Evolutionary conservation across 306 rosid species (phyloP), one percentile per base, ranked within the genome.

Genomic region (Astragalus glycyphyllos): DNA sequence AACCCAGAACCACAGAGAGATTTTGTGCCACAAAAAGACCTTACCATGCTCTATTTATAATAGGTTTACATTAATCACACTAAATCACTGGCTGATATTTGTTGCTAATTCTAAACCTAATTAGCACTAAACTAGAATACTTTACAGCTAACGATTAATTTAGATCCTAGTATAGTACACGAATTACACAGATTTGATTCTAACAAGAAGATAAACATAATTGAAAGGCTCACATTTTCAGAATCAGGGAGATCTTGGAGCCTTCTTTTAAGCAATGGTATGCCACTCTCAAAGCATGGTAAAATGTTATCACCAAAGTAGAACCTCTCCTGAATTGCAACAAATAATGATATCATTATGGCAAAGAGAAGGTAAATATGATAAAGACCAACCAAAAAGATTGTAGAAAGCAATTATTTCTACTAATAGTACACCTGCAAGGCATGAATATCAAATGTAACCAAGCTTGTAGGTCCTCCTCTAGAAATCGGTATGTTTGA

Each of bases 241-340:
- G 99, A 94, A 81, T 94, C 99, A 47, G 97, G 96, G 72, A 91
- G 97, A 54, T 86, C 85, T 67, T 89, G 96, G 23, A 94, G 91
- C 80, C 97, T 91, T 83, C 79, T 83, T 82, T 81, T 86, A 51
- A 94, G 95, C 88, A 94, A 78, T 15, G 97, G 96, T 75, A 94
- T 94, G 59, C 97, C 99, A 66, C 97, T 94, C 79, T 94, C 99
- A 81, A 94, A 94, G 85, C 97, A 94, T 8, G 99, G 99, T 68
- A 91, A 82, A 49, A 94, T 87, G 79, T 86, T 94, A 82, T 94
- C 99, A 35, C 99, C 99, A 65, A 94, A 94, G 87, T 91, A 94
- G 88, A 94, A 94, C 37, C 99, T 84, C 88, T 94, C 97, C 99
- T 90, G 79, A 40, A 41, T 84, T 40, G 38, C 65, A 59, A 49